phyloP scores from a whole-genome alignment of 1,139 yeast species.

The Saccharomyces hybrid region DNA sequence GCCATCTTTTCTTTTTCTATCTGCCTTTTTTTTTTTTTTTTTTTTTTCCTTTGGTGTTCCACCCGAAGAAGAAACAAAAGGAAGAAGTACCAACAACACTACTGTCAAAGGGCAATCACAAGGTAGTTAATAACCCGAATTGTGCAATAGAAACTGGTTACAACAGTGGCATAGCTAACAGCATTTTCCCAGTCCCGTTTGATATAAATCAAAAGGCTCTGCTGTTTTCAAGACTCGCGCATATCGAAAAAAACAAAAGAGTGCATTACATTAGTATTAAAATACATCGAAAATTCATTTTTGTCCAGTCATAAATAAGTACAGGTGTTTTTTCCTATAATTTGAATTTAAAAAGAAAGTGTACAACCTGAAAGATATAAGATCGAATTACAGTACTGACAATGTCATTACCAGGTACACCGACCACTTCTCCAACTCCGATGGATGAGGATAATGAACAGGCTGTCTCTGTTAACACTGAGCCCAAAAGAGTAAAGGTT shows the following conservation, averaged over 20 bases:
- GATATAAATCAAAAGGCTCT: not conserved
- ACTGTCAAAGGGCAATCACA: not conserved
- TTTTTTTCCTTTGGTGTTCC: not conserved
- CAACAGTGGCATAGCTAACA: not conserved
- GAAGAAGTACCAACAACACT: not conserved
- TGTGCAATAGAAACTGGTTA: not conserved
- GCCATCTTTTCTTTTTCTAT: not conserved
- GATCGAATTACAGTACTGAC: not conserved
- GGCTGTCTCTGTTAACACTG: constrained; percentile 18
- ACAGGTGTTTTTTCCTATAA: not conserved
- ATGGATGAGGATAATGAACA: constrained; percentile 2
- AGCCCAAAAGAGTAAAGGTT: constrained; percentile 78
- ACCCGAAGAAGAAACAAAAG: not conserved
- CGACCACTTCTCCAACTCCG: not conserved
- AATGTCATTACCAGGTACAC: not conserved
- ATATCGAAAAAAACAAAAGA: not conserved
- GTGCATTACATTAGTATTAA: not conserved
- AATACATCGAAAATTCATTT: not conserved
- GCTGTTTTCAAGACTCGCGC: not conserved
- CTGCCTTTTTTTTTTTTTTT: not conserved
- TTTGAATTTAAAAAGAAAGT: not conserved
- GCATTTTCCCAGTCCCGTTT: not conserved
- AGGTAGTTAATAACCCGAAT: not conserved
- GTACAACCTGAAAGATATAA: not conserved
- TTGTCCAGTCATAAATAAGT: not conserved